Base-by-base conservation (phyloP, 345 rosid genomes). In the Gossypium herbaceum region DNA sequence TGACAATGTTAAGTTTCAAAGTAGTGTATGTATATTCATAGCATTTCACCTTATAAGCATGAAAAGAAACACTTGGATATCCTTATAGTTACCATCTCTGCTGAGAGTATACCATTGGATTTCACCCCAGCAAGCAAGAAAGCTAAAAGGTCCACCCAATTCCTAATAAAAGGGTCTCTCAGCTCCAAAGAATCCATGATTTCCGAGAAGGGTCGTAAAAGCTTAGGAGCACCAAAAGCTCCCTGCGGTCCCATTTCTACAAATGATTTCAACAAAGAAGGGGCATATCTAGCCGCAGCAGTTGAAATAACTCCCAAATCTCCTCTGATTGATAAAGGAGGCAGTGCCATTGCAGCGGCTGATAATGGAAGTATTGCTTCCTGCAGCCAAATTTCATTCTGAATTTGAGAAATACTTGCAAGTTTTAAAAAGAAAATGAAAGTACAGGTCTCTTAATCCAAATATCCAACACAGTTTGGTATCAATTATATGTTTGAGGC, bases 81-180 rank as follows among this genome's bases (percentile, higher is more conserved):
- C 43, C 44, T n/a, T 58, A 72, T 84, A 79, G 79, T 91, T 91
- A 94, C 98, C 98, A 94, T 94, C 88, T 94, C 98, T 76, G 97
- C 97, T 83, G 98, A 94, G 56, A 94, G 98, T 77, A 94, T 83
- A 84, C 98, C 97, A 83, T 88, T 84, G 80, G 97, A 91, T 91
- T 94, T 94, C 82, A 94, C 97, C 78, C 98, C 98, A 2, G 97
- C 97, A 58, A 94, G 98, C 75, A 94, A 91, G 81, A 94, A 94
- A n/a, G 98, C 85, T 41, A 94, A 81, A 80, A 94, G 97, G 81
- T 94, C 97, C 69, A 94, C 82, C 97, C 98, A 94, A 76, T 94
- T 94, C 76, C 97, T 81, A 74, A 94, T 78, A 71, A 94, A 92
- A 62, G 94, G 97, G 78, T 94, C 97, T 79, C 88, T 87, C 59